Base-by-base conservation (phyloP, 306 rosid species). In the Castanea crenata region DNA sequence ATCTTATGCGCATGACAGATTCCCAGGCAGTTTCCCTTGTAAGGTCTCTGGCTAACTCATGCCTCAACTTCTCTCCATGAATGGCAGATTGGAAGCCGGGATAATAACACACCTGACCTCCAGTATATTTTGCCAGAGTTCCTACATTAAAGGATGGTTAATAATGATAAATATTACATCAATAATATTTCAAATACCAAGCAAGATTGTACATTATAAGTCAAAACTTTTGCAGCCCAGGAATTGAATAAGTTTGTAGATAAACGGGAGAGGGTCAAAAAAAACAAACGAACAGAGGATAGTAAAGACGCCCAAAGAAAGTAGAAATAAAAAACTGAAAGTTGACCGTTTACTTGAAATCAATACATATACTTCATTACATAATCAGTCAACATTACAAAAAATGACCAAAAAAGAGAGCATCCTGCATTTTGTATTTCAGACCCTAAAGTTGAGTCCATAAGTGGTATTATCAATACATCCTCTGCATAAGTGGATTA, bases 1-100 rank as follows among this genome's bases (percentile, higher is more conserved):
- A 93, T 86, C 99, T 88, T 78, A 93, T 87, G 70, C 99, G 99
- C 97, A 96, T 82, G 41, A 93, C 99, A 84, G 99, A 92, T 90
- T 96, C 99, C 99, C 99, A 96, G 71, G 97, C 99, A 81, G 98
- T 96, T 84, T 96, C 99, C 86, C 98, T 90, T 12, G 91, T 96
- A 74, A 96, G 95, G 79, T 93, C 98, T 85, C 99, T 93, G 79
- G 94, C 83, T 86, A 96, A 89, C 79, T 96, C 99, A 55, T 91
- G 84, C 77, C 92, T 93, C 88, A 96, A 88, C 85, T 96, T 96
- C 82, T 91, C 90, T 82, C 98, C 99, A 75, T 96, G 98, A 88
- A 79, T 80, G 68, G 89, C 77, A 65, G 96, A 88, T 85, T 89
- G 97, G 82, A 91, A 96, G 78, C 89, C 86, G 32, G 97, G 99